These are phyloP conservation scores for Cryptococcus jaspeensis DNA, from an alignment of 1,284 basidiomycete species.

Conservation along the genomic window DNA sequence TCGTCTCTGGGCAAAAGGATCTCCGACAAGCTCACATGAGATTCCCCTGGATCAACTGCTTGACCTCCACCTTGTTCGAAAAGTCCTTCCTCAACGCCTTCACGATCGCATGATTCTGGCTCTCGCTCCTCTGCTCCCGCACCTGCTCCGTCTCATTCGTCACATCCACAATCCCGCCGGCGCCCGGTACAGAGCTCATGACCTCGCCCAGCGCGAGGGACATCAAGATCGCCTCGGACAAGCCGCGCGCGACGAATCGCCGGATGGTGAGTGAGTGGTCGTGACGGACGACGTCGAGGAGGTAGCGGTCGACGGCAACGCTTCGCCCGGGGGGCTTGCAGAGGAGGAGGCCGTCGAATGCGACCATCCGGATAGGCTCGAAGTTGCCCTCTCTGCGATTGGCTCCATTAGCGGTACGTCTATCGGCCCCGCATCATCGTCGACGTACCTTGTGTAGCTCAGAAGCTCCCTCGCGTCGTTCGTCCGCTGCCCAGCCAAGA, in stretches of 20 bases:
- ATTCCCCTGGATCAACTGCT: constrained; percentile 54
- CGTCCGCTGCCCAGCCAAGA: constrained; percentile 74
- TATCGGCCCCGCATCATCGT: background rate
- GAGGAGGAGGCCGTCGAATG: constrained; percentile 90
- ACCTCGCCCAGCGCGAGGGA: constrained; percentile 88
- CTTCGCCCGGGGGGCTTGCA: constrained; percentile 63
- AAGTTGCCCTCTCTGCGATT: constrained; percentile 80
- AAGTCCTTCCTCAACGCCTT: constrained; percentile 84
- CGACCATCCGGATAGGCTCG: constrained; percentile 82
- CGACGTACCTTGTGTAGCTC: constrained; percentile 75
- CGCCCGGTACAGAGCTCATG: constrained; percentile 45
- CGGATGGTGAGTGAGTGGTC: constrained; percentile 81
- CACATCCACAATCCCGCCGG: constrained; percentile 36
- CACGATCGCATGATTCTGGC: constrained; percentile 56
- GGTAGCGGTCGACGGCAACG: constrained; percentile 69
- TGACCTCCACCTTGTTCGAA: constrained; percentile 68
- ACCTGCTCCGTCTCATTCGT: constrained; percentile 25
- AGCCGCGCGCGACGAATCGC: constrained; percentile 78
- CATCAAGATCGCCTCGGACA: constrained; percentile 83
- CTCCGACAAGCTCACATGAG: constrained; percentile 26
- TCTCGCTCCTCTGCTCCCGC: constrained; percentile 25
- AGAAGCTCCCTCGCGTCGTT: constrained; percentile 81
- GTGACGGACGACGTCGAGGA: constrained; percentile 82
- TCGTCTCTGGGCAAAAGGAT: background rate
- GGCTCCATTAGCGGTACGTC: constrained; percentile 2